Evolutionary conservation across 2,329 filamentous ascomycete species (phyloP).

Genomic region (Phaeosphaeriaceae sp.): DNA sequence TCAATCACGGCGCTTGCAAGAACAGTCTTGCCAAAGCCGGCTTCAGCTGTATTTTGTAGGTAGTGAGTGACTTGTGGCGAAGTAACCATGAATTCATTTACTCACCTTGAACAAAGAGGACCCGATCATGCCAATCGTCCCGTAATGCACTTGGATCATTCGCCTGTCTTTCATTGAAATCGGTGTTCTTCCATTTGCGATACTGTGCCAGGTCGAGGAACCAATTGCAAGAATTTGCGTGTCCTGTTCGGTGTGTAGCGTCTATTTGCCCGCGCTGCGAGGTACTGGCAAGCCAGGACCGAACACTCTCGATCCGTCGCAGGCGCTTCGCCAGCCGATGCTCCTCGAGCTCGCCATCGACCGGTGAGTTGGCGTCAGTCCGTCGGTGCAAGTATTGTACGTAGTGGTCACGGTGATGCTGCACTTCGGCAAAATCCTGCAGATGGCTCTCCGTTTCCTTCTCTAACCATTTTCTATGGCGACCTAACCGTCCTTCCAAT

Average conservation of each 20-base stretch:
- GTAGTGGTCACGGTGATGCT: conserved; percentile 28
- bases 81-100: not conserved
- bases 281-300: conserved; percentile 30
- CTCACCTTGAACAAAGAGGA: conserved; percentile 42
- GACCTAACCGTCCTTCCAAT: conserved; percentile 27
- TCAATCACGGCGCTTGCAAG: conserved; percentile 32
- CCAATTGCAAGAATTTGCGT: conserved; percentile 32
- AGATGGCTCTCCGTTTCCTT: conserved; percentile 21
- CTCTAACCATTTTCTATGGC: conserved; percentile 36
- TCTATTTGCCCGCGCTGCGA: conserved; percentile 17
- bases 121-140: conserved; percentile 33
- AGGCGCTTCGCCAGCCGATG: conserved; percentile 31
- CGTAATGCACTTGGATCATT: conserved; percentile 23
- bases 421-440: conserved; percentile 24
- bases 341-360: conserved; percentile 16
- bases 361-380: conserved; percentile 5
- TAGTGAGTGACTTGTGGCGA: conserved; percentile 1
- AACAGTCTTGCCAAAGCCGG: conserved; percentile 40
- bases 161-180: conserved; percentile 25
- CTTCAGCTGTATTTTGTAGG: conserved; percentile 23
- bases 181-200: conserved; percentile 28
- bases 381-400: conserved; percentile 26
- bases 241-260: conserved; percentile 9
- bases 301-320: conserved; percentile 33
- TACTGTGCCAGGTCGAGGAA: conserved; percentile 31